Evolutionary conservation across 352 stramenopile species (phyloP).

Genomic region (Salisapilia sapeloensis): DNA sequence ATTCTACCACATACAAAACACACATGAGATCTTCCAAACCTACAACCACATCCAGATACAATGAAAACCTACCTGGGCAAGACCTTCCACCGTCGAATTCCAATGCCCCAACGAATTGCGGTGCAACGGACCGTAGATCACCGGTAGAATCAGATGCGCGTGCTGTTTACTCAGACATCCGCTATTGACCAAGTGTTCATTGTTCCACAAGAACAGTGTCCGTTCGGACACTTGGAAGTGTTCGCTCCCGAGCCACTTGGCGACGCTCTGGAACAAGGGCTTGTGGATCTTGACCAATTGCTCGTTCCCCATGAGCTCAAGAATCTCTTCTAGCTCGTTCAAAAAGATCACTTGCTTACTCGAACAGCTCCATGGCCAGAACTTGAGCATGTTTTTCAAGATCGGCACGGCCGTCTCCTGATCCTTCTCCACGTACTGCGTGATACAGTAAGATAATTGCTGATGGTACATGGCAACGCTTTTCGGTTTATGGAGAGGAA

Average conservation of each 20-base stretch:
- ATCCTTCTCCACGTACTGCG: constrained; percentile 99
- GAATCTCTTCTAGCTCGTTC: constrained; percentile 97
- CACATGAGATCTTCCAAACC: constrained; percentile 1
- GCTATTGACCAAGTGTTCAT: constrained; percentile 94
- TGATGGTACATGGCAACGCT: constrained; percentile 96
- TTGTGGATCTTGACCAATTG: constrained; percentile 66
- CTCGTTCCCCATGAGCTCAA: constrained; percentile 88
- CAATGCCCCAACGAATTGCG: constrained; percentile 86
- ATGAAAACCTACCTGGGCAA: constrained; percentile 45
- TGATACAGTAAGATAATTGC: constrained; percentile 99
- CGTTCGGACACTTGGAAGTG: constrained; percentile 96
- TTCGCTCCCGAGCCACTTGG: constrained; percentile 85
- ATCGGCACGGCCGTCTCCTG: constrained; percentile 91
- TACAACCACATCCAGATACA: background rate
- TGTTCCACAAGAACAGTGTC: constrained; percentile 98
- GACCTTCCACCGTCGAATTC: constrained; percentile 94
- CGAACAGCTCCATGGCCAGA: constrained; percentile 89
- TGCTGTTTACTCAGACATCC: constrained; percentile 89
- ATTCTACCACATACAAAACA: constrained; percentile 17
- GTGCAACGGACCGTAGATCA: constrained; percentile 88
- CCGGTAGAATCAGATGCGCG: constrained; percentile 84
- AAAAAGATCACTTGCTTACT: constrained; percentile 95
- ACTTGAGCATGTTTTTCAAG: constrained; percentile 89
- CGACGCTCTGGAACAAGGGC: constrained; percentile 56
- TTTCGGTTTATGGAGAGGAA: constrained; percentile 97